Evolutionary conservation across 352 stramenopile species (phyloP), one percentile per base, ranked within the genome.

Genomic region (Blastocystis sp.): DNA sequence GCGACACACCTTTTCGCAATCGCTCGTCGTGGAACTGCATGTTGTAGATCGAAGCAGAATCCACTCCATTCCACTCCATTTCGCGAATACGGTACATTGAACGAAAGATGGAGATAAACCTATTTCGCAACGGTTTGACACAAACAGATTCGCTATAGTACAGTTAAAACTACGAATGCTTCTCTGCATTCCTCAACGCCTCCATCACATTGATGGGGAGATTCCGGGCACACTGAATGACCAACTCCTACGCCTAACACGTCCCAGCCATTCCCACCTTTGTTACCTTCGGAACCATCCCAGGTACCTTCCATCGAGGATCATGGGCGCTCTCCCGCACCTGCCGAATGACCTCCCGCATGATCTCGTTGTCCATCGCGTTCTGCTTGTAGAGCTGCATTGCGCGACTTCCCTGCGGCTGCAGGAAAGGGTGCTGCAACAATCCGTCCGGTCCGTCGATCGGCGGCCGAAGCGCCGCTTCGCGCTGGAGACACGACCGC

Each of bases 391-490:
- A 78, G 18, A 84, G 49, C 38, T 84, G 54, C 73, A 84, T 76
- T 9, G 73, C 59, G 14, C 59, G 32, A 34, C 34, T 27, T 14
- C 73, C 38, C 54, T 84, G 59, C 27, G 81, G 85, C 38, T 71
- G 38, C 44, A 88, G 44, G 46, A 95, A 96, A 53, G 90, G 88
- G 79, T 96, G 92, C n/a, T 91, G 88, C 42, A 96, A 87, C 59
- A 96, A 86, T 8, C 92, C 91, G 51, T 87, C 81, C 4, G 89
- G 87, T 1, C 92, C 92, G 24, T 92, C 91, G 54, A 97, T 97
- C 21, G 90, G 88, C 16, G 91, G 90, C 34, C 93, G 89, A 27
- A 84, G 84, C 4, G 90, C 89, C 48, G 94, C 92, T 53, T 96
- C 91, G 36, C 92, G 88, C 64, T 93, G 90, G 75, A 97, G 85